Base-by-base conservation (phyloP, 257 asterid species). In the Solanum ahanhuiri region DNA sequence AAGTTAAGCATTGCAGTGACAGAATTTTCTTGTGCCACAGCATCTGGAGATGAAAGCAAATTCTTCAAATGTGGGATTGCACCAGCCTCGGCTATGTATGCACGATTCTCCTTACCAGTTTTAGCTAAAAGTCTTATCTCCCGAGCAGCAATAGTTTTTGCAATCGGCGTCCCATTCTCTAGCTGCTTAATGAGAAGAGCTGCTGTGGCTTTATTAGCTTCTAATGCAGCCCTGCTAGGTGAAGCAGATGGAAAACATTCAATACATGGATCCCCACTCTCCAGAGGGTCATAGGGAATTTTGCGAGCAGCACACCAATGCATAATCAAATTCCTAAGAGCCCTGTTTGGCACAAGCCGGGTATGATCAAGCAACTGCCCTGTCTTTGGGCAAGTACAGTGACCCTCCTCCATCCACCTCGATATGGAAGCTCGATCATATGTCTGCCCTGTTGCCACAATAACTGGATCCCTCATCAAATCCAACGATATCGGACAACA, bases 381-480 rank as follows among this genome's bases (percentile, higher is more conserved):
- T 0, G 98, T 91, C 85, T 95, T 94, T 0, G 99, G 98, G 89
- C 99, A 96, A 48, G 94, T 93, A n/a, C 88, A 87, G 72, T 92
- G 97, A 72, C 99, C 98, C 87, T 94, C 99, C 85, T 93, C 98
- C 87, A 96, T 89, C 99, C 99, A 96, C 91, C 98, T 91, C 0
- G 90, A 69, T 70, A 96, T 96, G 31, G 98, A 91, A 3, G 88
- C 71, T n/a, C 99, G 94, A 54, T 95, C 99, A 43, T 96, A 96
- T 1, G 98, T 94, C 88, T 95, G 99, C 58, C 99, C 99, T 0
- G 99, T 96, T 2, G 98, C 93, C 12, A 96, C 90, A 66, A 93
- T 91, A 15, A 95, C 99, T 0, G 99, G 99, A 88, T 95, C 98
- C 86, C 89, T 93, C 98, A 96, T 96, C 90, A 96, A 88, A 87